Conservation (phyloP, 768 basidiomycete genomes). For the Phlegmacium glaucopus region DNA sequence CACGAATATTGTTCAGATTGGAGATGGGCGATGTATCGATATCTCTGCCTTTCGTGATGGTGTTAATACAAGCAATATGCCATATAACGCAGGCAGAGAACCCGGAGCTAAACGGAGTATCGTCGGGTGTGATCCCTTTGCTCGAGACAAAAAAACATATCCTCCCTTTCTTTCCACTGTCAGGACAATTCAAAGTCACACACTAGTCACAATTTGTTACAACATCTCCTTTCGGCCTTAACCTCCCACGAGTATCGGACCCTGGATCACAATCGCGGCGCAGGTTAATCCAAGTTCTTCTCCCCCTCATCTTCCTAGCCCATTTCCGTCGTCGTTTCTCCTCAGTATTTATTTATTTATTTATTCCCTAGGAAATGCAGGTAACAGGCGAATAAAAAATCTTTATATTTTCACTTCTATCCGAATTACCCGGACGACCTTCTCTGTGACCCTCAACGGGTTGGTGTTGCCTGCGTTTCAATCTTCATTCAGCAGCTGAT, state of each 20-base stretch:
- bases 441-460: slow-evolving; percentile 3
- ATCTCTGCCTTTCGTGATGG: background rate
- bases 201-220: slow-evolving; percentile 9
- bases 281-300: slow-evolving; percentile 22
- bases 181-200: slow-evolving; percentile 18
- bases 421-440: background rate
- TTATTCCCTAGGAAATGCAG: slow-evolving; percentile 5
- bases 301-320: slow-evolving; percentile 1
- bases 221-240: background rate
- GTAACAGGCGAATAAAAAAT: background rate
- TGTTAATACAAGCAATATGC: background rate
- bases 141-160: slow-evolving; percentile 3
- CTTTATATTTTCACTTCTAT: background rate
- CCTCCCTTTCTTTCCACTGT: slow-evolving; percentile 9
- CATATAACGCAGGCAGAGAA: background rate
- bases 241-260: slow-evolving; percentile 25
- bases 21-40: slow-evolving; percentile 4
- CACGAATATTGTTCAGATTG: slow-evolving; percentile 1
- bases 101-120: background rate
- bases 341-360: background rate
- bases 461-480: background rate
- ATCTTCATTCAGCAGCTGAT: slow-evolving; percentile 8
- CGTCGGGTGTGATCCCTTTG: background rate
- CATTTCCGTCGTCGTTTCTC: background rate
- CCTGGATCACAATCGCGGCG: slow-evolving; percentile 24